Evolutionary conservation across 306 rosid genomes (phyloP).

Genomic region (Trichosanthes truncata): DNA sequence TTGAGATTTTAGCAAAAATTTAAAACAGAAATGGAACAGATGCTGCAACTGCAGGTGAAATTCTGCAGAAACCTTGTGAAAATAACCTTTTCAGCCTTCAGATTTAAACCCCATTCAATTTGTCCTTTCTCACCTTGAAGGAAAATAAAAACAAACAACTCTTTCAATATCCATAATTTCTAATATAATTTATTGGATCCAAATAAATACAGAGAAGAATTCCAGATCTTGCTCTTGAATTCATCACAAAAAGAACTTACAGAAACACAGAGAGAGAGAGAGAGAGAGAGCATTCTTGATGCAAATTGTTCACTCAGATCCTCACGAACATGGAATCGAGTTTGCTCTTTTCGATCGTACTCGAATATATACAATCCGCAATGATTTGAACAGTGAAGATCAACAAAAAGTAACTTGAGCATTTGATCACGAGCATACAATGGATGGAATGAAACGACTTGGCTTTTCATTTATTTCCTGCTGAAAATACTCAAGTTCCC

Average conservation of each 20-base stretch:
- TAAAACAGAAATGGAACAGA: neutral
- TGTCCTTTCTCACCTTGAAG: neutral
- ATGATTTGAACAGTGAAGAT: neutral
- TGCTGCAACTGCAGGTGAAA: neutral
- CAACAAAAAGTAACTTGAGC: neutral
- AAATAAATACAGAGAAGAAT: slow-evolving; percentile 4
- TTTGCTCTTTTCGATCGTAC: neutral
- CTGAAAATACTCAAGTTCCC: slow-evolving; percentile 78
- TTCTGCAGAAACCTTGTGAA: neutral
- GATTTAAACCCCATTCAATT: neutral
- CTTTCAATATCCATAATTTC: neutral
- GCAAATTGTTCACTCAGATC: neutral
- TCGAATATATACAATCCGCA: slow-evolving; percentile 1
- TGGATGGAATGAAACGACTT: neutral
- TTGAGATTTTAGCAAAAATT: neutral
- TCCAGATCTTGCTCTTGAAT: slow-evolving; percentile 9
- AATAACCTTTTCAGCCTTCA: neutral
- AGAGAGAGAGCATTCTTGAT: neutral
- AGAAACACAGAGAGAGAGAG: neutral
- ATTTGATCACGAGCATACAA: neutral
- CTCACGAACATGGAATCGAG: neutral
- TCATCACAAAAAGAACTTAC: neutral
- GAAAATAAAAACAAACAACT: neutral
- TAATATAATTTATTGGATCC: neutral
- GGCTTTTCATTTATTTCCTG: slow-evolving; percentile 28